phyloP scores from a whole-genome alignment of 352 stramenopile species.

The Elongisporangium senticosum region DNA sequence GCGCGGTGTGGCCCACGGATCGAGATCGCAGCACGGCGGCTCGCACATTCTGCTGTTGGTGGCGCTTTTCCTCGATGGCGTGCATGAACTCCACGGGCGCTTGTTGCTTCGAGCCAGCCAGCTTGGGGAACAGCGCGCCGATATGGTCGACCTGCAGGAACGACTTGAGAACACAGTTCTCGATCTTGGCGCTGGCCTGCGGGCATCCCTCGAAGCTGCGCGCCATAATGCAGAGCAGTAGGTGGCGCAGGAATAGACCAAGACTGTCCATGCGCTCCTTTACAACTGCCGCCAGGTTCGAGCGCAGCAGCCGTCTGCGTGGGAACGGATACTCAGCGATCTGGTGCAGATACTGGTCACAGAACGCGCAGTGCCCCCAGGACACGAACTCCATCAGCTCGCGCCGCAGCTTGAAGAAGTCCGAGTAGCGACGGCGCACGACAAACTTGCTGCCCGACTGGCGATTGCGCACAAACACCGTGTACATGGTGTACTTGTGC shows the following conservation, averaged over 20 bases:
- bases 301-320: constrained; percentile 64
- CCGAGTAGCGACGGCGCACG: constrained; percentile 73
- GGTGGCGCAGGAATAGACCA: constrained; percentile 68
- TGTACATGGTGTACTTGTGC: constrained; percentile 84
- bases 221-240: constrained; percentile 67
- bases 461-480: constrained; percentile 73
- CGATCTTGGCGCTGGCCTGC: constrained; percentile 62
- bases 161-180: constrained; percentile 62
- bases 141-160: constrained; percentile 75
- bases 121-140: constrained; percentile 40
- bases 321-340: constrained; percentile 80
- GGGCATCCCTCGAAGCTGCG: constrained; percentile 62
- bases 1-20: constrained; percentile 33
- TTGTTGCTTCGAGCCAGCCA: constrained; percentile 40
- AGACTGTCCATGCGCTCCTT: constrained; percentile 85
- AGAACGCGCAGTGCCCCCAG: constrained; percentile 68
- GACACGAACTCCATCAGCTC: constrained; percentile 79
- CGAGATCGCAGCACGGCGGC: constrained; percentile 51
- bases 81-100: constrained; percentile 53
- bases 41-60: constrained; percentile 52
- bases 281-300: constrained; percentile 57
- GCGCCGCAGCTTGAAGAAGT: constrained; percentile 83
- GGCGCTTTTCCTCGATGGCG: constrained; percentile 64
- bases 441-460: constrained; percentile 69
- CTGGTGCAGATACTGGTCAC: constrained; percentile 53